These are phyloP conservation scores for Aristolochia fimbriata DNA, from an alignment of 164 flowering plant species.

Conservation along the genomic window DNA sequence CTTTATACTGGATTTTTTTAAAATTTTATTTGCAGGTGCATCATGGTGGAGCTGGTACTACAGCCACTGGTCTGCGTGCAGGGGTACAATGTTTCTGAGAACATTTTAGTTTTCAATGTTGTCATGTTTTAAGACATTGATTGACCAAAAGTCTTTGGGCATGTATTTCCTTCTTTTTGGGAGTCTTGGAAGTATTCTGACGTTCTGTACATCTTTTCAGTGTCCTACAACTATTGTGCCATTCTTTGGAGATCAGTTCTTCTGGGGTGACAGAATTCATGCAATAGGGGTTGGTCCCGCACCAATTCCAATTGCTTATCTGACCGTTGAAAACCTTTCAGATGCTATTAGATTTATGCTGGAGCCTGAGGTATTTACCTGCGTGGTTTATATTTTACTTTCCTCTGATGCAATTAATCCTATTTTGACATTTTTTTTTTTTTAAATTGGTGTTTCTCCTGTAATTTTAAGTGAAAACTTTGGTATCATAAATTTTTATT, in stretches of 20 bases:
- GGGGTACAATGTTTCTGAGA: constrained; percentile 46
- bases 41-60: constrained; percentile 99
- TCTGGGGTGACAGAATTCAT: constrained; percentile 86
- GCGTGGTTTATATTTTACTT: background rate
- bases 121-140: background rate
- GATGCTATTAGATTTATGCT: constrained; percentile 81
- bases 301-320: constrained; percentile 74
- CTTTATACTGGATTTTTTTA: background rate
- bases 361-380: constrained; percentile 64
- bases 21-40: constrained; percentile 62
- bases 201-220: constrained; percentile 25
- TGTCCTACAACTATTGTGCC: constrained; percentile 94
- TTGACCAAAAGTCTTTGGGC: background rate
- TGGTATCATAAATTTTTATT: too few relatives aligned
- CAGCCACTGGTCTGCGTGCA: constrained; percentile 87
- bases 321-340: constrained; percentile 56
- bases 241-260: constrained; percentile 97
- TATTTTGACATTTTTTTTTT: too few relatives aligned
- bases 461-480: too few relatives aligned
- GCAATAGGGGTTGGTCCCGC: constrained; percentile 72
- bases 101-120: background rate
- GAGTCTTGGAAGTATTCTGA: background rate
- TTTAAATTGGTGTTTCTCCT: too few relatives aligned
- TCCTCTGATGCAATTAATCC: too few relatives aligned
- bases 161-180: background rate